phyloP scores from a whole-genome alignment of 2,329 filamentous ascomycete genomes.

The Aspergillus sclerotialis region DNA sequence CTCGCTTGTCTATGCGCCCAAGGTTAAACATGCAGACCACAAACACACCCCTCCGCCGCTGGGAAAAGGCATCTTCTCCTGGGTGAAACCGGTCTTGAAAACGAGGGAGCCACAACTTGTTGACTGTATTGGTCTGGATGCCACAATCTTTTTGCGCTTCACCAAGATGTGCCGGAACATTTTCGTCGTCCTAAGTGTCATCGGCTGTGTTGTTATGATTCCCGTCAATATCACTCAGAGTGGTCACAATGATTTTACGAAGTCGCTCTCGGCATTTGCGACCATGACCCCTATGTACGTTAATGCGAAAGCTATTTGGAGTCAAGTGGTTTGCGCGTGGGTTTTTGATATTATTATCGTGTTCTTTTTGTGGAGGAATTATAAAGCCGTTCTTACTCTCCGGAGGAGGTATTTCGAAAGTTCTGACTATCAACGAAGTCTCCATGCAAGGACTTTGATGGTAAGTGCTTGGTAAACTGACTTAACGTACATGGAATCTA shows the following conservation, averaged over 20 bases:
- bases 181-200: constrained; percentile 63
- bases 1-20: constrained; percentile 86
- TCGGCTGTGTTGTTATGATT: constrained; percentile 71
- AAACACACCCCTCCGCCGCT: constrained; percentile 82
- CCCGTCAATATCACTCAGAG: constrained; percentile 65
- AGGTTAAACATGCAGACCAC: constrained; percentile 84
- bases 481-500: background rate
- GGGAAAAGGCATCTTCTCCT: constrained; percentile 80
- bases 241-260: constrained; percentile 17
- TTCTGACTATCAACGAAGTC: constrained; percentile 77
- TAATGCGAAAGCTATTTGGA: constrained; percentile 46
- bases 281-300: constrained; percentile 48
- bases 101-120: constrained; percentile 73
- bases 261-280: constrained; percentile 26
- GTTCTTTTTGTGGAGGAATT: constrained; percentile 86
- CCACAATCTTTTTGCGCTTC: constrained; percentile 82
- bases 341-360: constrained; percentile 68
- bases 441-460: constrained; percentile 65
- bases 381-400: constrained; percentile 63
- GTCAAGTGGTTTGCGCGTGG: constrained; percentile 53
- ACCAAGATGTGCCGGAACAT: constrained; percentile 88
- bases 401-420: constrained; percentile 76
- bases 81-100: constrained; percentile 70
- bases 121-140: constrained; percentile 82
- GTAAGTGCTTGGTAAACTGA: constrained; percentile 19